Percentiles rank a stretch among this genome's conserved stretches.
These are phyloP conservation scores for Linanthus parryae DNA, from an alignment of 148 eudicot species.

Conservation along the genomic window DNA sequence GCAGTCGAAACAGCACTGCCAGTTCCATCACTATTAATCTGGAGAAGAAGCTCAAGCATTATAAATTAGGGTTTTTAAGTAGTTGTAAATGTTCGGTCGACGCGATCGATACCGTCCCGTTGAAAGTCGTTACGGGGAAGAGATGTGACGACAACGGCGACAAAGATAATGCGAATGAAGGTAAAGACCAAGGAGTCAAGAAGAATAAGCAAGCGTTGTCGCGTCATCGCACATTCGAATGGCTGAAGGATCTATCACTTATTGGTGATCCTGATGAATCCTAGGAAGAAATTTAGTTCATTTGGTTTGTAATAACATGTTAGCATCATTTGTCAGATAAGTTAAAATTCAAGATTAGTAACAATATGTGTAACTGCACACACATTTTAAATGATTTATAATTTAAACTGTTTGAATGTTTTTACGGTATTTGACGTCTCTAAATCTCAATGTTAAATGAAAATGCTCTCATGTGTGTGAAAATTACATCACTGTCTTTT, in stretches of 20 bases:
- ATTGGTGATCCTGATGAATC: conserved; percentile 24
- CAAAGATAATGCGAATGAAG: background rate
- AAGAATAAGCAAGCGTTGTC: conserved; percentile 38
- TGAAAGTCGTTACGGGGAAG: conserved; percentile 1
- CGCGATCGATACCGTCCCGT: conserved; percentile 38
- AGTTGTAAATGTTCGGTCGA: conserved; percentile 56
- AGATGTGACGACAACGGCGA: conserved; percentile 6
- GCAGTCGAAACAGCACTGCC: conserved; percentile 6
- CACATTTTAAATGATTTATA: too few species aligned
- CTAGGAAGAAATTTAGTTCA: conserved; percentile 1
- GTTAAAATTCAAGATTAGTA: too few species aligned
- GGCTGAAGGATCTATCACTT: conserved; percentile 77
- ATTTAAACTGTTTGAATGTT: too few species aligned
- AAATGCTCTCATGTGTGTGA: too few species aligned
- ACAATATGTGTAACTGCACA: too few species aligned
- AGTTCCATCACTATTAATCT: too few species aligned
- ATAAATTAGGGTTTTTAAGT: conserved; percentile 6
- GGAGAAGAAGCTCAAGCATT: conserved; percentile 14
- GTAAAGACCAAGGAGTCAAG: conserved; percentile 10
- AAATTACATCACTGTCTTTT: too few species aligned
- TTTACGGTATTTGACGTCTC: too few species aligned
- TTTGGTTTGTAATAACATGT: background rate
- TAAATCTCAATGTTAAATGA: too few species aligned
- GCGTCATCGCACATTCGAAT: conserved; percentile 78
- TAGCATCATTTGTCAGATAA: background rate